These are phyloP conservation scores for Fusarium burgessii DNA, from an alignment of 2,329 filamentous ascomycete species.

Conservation along the genomic window DNA sequence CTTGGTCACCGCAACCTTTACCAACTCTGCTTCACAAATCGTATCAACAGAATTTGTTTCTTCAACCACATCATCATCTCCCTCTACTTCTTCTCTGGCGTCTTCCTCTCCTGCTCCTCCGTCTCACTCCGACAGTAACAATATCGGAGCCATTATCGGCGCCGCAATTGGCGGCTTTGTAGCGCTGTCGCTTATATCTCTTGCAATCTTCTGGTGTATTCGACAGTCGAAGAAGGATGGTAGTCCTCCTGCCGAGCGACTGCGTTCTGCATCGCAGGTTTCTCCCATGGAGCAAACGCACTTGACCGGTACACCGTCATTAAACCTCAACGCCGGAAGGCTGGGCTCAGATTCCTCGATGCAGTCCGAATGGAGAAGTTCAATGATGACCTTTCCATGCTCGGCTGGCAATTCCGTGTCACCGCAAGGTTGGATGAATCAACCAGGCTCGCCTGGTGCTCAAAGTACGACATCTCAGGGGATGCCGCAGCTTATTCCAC, in stretches of 20 bases:
- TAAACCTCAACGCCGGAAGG: not conserved
- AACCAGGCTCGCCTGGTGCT: not conserved
- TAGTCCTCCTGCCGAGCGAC: not conserved
- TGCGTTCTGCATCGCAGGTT: too few species aligned
- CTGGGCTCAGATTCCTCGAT: not conserved
- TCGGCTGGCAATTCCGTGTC: not conserved
- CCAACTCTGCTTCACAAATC: too few species aligned
- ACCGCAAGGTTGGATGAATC: not conserved
- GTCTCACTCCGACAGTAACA: not conserved
- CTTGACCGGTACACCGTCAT: not conserved
- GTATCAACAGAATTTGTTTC: not conserved
- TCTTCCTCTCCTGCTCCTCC: not conserved
- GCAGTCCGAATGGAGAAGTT: not conserved
- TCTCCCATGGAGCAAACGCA: not conserved
- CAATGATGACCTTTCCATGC: not conserved
- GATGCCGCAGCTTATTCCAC: not conserved
- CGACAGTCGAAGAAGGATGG: not conserved
- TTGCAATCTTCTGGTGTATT: not conserved
- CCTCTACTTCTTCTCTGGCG: not conserved
- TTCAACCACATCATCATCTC: not conserved
- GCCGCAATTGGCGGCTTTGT: not conserved
- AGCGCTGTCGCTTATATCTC: not conserved
- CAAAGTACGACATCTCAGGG: not conserved
- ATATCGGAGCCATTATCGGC: constrained; percentile 1
- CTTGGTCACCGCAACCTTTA: not conserved